Base-by-base conservation (phyloP, 768 basidiomycete genomes). In the Pleurotus citrinopileatus region DNA sequence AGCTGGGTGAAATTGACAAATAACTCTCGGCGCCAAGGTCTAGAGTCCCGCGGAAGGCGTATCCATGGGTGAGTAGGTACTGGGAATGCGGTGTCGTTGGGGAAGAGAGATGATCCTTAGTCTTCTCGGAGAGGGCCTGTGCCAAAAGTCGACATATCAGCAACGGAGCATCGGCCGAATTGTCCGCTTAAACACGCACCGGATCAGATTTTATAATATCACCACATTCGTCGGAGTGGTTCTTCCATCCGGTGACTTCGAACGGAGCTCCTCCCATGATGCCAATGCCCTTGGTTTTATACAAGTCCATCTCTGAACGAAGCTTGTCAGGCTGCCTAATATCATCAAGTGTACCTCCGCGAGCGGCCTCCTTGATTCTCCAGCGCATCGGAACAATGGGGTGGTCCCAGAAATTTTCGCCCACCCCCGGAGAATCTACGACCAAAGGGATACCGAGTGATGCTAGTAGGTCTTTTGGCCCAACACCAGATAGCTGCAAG, bases 381-480 rank as follows among this genome's bases (percentile, higher is more conserved):
- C 46, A 47, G 8, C 46, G 46, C 46, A 47, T 47, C 5, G 20
- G 46, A 32, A 87, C 74, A 23, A 78, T 73, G 1, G 77, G 74
- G 59, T 95, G 93, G 65, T 95, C 93, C 42, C 78, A 71, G 15
- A 94, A 76, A 64, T 91, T 77, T 7, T 78, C 71, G 12, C 92
- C 92, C 17, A 94, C 90, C 9, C 84, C 84, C 0, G 87, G 85
- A 1, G 87, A 77, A 59, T 91, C 82, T 4, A 80, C 62, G 17
- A 85, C 69, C 26, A 84, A 67, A 0, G 79, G 71, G 19, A 94
- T 84, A 4, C 68, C 67, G 53, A 83, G 70, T 32, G 72, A 65
- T 9, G 71, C 58, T 32, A 93, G 73, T 10, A 87, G 75, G 1
- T 72, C 71, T 1, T 76, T 74, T 29, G 89, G 87, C 2, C 91